Evolutionary conservation across 2,329 filamentous ascomycete genomes (phyloP), one percentile per base, ranked within the genome.

Genomic region (Pseudonectria buxi): DNA sequence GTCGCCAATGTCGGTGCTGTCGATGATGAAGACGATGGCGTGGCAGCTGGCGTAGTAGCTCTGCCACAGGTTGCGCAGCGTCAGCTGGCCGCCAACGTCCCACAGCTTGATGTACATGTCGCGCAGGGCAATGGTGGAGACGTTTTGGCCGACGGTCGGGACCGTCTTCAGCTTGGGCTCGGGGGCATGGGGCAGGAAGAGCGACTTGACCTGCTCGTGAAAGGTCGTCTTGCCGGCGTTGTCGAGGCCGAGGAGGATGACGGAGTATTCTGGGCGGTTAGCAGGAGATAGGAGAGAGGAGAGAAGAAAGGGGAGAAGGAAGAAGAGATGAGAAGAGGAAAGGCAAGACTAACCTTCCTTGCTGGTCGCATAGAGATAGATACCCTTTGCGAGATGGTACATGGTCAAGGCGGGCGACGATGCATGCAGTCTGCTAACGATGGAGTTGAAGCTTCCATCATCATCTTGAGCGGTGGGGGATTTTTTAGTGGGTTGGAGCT

Each of bases 141-240:
- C 89, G 64, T 96, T 96, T 62, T 96, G 92, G 47, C 92, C 92
- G 51, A 96, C 90, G 14, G 92, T 98, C 18, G 92, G 92, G 7
- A 96, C 90, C 29, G 90, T 95, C 59, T 92, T 89, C 49, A 69
- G 78, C 65, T 72, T 89, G 55, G 68, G 85, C 60, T 67, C 76
- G 35, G 69, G 74, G 37, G 65, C 67, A 44, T 71, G 69, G 29
- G 78, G 72, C 45, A 80, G 72, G 72, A 87, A 95, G 57, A 94
- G 74, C 36, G 87, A 78, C 67, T 95, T 95, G 63, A 96, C 87
- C 63, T 95, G 89, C 59, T 94, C 87, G 64, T 95, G 88, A 58
- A 96, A 89, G 16, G 92, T 96, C 27, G 92, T 96, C 72, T 96
- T 96, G 63, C 92, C 92, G 42, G 92, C 92, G 60, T 96, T 96